Conservation (phyloP, 257 asterid genomes). For the Paraleonurus japonicus region DNA sequence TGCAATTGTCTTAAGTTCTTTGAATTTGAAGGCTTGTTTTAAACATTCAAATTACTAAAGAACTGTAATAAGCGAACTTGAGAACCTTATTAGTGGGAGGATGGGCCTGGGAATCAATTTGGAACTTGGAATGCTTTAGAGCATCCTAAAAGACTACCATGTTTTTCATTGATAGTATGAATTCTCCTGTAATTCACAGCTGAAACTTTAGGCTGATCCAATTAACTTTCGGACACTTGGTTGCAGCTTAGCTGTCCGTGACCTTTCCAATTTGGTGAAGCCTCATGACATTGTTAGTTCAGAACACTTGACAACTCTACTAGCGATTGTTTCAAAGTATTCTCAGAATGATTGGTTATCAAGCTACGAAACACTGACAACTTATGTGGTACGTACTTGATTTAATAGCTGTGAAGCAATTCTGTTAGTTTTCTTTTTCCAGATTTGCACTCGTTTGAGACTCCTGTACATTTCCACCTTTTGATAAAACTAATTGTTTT, state of each 20-base stretch:
- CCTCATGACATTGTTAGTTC: slow-evolving; percentile 63
- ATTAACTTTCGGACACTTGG: neutral
- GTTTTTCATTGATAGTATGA: neutral
- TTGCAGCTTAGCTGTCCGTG: slow-evolving; percentile 90
- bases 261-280: slow-evolving; percentile 86
- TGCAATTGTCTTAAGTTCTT: neutral
- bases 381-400: slow-evolving; percentile 67
- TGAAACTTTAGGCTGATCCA: slow-evolving; percentile 21
- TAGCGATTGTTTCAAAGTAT: slow-evolving; percentile 72
- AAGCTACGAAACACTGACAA: slow-evolving; percentile 83
- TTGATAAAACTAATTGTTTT: slow-evolving; percentile 39
- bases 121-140: neutral
- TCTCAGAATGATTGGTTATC: slow-evolving; percentile 96
- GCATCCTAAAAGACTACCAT: slow-evolving; percentile 1
- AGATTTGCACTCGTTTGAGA: neutral
- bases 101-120: neutral
- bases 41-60: neutral
- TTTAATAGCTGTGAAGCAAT: slow-evolving; percentile 9
- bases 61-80: neutral
- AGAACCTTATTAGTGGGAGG: neutral
- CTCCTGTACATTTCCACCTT: slow-evolving; percentile 21
- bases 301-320: slow-evolving; percentile 80
- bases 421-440: neutral
- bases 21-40: neutral
- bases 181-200: neutral